Base-by-base conservation (phyloP, 768 basidiomycete genomes). In the Tricholoma hemisulphureum region DNA sequence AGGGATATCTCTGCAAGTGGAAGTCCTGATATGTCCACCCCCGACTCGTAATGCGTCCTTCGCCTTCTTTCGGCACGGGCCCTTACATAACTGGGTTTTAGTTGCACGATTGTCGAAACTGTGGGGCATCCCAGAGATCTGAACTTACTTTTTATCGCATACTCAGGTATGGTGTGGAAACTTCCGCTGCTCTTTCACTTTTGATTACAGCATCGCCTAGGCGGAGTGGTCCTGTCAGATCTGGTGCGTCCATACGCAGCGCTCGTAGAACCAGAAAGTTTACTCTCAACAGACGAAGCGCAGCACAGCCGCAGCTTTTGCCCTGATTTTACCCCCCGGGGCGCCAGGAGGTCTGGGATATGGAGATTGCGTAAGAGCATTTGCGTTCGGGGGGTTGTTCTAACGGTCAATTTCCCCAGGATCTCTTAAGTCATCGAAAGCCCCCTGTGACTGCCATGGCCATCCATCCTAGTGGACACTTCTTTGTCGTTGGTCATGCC, bases 281-380 rank as follows among this genome's bases (percentile, higher is more conserved):
- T 48, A 64, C 24, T 41, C 32, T 50, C 45, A 20, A 58, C 54
- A 82, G 78, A 72, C 76, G 60, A 78, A 83, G 71, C 79, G 77
- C 23, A 78, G 74, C 48, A 80, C 80, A 2, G 60, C 84, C 11
- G 80, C 84, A 39, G 83, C 79, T 9, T 95, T 87, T 66, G 89
- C 91, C 67, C 75, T 89, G 49, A 72, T 83, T 5, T 66, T 93
- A 5, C 83, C 87, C 20, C 89, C 93, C 4, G 93, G 93, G 32
- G 90, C 93, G 6, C 89, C 90, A 3, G 93, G 92, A 53, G 91
- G 91, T 3, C 73, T 76, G 21, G 86, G 86, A 10, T 89, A 88
- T 69, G 70, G 75, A 13, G 73, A 77, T 55, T 73, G 75, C 24
- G 89, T 89, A 61, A 69, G 80, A 52, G 9, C 31, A 14, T 21